Conservation (phyloP, 202 grass and related monocot genomes). For the Panicum hallii region DNA sequence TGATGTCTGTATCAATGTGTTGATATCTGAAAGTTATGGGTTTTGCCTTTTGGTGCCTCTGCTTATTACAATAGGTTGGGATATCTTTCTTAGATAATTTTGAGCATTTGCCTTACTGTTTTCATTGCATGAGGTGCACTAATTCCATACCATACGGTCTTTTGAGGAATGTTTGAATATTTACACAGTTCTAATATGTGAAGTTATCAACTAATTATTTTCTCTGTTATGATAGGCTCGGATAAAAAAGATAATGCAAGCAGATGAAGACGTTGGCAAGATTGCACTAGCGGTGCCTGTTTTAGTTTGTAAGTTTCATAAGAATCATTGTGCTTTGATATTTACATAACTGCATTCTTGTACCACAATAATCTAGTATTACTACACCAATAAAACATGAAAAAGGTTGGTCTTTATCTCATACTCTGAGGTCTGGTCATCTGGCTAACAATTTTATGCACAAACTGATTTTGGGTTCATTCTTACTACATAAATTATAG, state of each 20-base stretch:
- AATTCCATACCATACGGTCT: not conserved
- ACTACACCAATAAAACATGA: not conserved
- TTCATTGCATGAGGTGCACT: not conserved
- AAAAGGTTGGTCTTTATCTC: not conserved
- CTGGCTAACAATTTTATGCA: not conserved
- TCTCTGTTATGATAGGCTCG: conserved; percentile 63
- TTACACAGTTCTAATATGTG: not conserved
- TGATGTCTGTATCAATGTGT: not conserved
- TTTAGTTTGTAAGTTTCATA: conserved; percentile 88
- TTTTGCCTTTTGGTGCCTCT: not conserved
- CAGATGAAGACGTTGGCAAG: conserved; percentile 99
- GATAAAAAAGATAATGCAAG: conserved; percentile 99
- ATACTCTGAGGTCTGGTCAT: not conserved
- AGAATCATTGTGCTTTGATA: conserved; percentile 27
- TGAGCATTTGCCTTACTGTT: conserved; percentile 17
- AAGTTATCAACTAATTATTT: conserved; percentile 15
- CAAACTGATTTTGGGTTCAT: not conserved
- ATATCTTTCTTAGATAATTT: conserved; percentile 7
- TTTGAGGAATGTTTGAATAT: conserved; percentile 34
- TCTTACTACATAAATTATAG: conserved; percentile 2
- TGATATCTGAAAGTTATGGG: not conserved
- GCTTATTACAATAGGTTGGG: not conserved
- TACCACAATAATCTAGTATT: not conserved
- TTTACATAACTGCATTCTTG: conserved; percentile 22
- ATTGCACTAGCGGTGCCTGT: conserved; percentile 96